A percentile compares a stretch with the other conserved stretches of the same genome.
Evolutionary conservation across 257 asterid species (phyloP).

Genomic region (Lithospermum erythrorhizon): DNA sequence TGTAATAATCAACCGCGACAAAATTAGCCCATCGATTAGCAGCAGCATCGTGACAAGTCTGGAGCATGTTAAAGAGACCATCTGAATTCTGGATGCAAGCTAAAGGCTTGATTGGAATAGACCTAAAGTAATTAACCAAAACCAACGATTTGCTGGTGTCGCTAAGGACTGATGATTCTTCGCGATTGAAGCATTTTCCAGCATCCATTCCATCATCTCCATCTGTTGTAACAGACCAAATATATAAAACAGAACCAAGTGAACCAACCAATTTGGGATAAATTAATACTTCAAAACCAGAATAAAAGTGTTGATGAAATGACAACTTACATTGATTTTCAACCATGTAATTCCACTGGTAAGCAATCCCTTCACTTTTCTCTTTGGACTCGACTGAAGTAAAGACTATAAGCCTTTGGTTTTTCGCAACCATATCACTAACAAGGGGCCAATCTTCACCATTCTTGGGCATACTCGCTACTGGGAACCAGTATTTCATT

Average conservation of each 20-base stretch:
- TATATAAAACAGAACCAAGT: not conserved
- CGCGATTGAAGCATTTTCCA: conserved; percentile 57
- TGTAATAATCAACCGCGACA: conserved; percentile 68
- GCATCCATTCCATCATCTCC: conserved; percentile 77
- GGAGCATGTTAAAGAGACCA: conserved; percentile 40
- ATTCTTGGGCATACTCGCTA: conserved; percentile 58
- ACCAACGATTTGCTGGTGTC: conserved; percentile 62
- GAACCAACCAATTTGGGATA: not conserved
- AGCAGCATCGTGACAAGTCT: conserved; percentile 46
- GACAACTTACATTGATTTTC: conserved; percentile 60
- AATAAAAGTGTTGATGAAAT: not conserved
- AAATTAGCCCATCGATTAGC: conserved; percentile 77
- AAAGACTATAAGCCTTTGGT: conserved; percentile 62
- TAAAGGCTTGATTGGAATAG: conserved; percentile 41
- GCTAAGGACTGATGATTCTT: conserved; percentile 44
- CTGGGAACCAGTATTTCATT: conserved; percentile 67
- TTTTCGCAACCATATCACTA: conserved; percentile 47
- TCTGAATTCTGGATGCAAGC: conserved; percentile 64
- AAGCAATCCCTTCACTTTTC: conserved; percentile 63
- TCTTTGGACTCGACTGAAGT: conserved; percentile 58
- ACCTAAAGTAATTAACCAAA: conserved; percentile 50
- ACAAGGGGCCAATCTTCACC: conserved; percentile 80
- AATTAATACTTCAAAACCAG: not conserved
- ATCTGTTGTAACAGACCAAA: conserved; percentile 21
- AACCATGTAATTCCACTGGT: conserved; percentile 96